phyloP scores from a whole-genome alignment of 768 basidiomycete genomes.

The Cystobasidium ongulense region DNA sequence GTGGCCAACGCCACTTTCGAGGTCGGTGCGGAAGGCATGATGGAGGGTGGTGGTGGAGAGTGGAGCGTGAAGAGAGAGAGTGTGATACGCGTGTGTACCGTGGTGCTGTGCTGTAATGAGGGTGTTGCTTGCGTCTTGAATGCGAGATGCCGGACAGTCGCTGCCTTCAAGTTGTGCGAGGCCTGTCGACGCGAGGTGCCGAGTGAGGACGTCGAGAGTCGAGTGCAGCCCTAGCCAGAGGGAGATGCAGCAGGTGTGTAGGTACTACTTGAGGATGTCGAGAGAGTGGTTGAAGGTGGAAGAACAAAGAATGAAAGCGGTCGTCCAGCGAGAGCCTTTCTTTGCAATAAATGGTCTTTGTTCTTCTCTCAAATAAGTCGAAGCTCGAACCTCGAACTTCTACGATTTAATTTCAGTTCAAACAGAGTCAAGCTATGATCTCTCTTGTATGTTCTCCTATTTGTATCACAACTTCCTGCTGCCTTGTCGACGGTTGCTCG shows the following conservation, averaged over 20 bases:
- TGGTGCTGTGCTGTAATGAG: background rate
- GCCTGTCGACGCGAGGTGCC: background rate
- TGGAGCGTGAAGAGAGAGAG: background rate
- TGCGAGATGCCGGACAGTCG: too few species aligned
- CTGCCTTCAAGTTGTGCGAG: background rate
- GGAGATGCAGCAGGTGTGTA: background rate
- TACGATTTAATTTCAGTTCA: background rate
- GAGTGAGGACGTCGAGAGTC: background rate
- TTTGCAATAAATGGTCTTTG: background rate
- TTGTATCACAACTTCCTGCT: too few species aligned
- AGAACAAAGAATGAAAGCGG: background rate
- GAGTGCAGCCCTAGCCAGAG: background rate
- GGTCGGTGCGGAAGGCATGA: constrained; percentile 14
- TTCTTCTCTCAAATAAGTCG: background rate
- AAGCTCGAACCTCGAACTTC: background rate
- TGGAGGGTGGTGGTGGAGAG: background rate
- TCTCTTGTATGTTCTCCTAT: too few species aligned
- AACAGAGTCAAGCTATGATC: background rate
- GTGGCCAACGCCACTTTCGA: background rate
- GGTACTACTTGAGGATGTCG: background rate
- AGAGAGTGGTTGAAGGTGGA: background rate
- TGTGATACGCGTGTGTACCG: background rate
- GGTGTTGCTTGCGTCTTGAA: too few species aligned
- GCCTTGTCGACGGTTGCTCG: too few species aligned
- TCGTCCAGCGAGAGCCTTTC: background rate